These are phyloP conservation scores for Multifurca ochricompacta DNA, from an alignment of 768 basidiomycete genomes.

Conservation along the genomic window DNA sequence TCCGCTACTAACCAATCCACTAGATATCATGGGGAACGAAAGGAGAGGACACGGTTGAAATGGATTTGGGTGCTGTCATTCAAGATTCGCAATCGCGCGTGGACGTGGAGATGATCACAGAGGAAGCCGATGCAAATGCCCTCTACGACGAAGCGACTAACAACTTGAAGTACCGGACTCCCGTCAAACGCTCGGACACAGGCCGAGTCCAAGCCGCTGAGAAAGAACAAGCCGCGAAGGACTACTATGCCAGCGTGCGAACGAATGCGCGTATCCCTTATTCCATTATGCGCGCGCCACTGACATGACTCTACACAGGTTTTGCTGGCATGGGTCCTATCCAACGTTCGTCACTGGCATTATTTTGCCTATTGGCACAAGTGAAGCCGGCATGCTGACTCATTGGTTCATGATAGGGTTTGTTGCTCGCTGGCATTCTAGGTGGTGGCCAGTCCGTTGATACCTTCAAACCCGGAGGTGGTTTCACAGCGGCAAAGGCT, in stretches of 20 bases:
- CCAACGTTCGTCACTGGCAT: conserved; percentile 50
- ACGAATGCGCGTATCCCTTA: conserved; percentile 50
- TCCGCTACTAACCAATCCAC: not conserved
- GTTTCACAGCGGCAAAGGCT: conserved; percentile 52
- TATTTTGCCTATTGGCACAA: too few species aligned
- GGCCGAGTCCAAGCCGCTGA: conserved; percentile 41
- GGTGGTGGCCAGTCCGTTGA: conserved; percentile 48
- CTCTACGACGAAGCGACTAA: conserved; percentile 79
- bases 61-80: conserved; percentile 76
- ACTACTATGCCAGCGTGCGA: conserved; percentile 83
- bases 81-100: conserved; percentile 78
- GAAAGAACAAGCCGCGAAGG: conserved; percentile 66
- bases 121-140: conserved; percentile 72
- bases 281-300: not conserved
- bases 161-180: conserved; percentile 56
- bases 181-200: conserved; percentile 25
- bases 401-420: conserved; percentile 37
- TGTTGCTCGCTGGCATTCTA: conserved; percentile 63
- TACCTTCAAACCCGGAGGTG: conserved; percentile 47
- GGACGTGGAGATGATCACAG: conserved; percentile 79
- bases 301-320: conserved; percentile 32
- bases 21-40: conserved; percentile 97
- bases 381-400: too few species aligned
- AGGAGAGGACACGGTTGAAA: conserved; percentile 63
- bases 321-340: conserved; percentile 73